Evolutionary conservation across 2,329 filamentous ascomycete species (phyloP), one percentile per base, ranked within the genome.

Genomic region (Fusarium irregulare): DNA sequence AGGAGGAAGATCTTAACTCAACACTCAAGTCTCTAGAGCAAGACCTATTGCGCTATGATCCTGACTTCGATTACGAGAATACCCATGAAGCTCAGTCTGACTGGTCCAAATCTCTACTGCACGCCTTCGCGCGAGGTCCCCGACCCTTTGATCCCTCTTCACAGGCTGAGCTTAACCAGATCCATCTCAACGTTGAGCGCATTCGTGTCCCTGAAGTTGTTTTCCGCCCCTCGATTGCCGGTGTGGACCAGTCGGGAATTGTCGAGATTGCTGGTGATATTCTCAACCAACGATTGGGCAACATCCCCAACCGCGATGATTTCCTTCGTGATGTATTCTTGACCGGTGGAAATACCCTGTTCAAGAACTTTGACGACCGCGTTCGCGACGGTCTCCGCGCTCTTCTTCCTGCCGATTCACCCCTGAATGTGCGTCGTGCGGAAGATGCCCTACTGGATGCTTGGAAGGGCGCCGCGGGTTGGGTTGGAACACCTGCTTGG

Each of bases 141-240:
- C 92, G 93, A 73, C 93, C 95, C 1, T 97, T 94, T 71, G 92
- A 98, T 72, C 83, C 90, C 0, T 89, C 93, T 59, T 92, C 90
- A 60, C 92, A 96, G 73, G 89, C 90, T 20, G 84, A 99, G 81
- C 89, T 89, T 20, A 90, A 94, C 79, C 95, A 98, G 80, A 84
- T 99, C 54, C 96, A 99, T 79, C 89, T 99, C 69, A 99, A 99
- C 79, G 93, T 99, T 56, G 94, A 98, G 84, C 91, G 95, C 59
- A 97, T 98, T 79, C 92, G 94, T 53, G 93, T 97, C 4, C 94
- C 94, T 5, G 95, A 98, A 82, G 91, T 98, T 11, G 87, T 97
- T 20, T 98, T 98, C 83, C 93, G 97, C 77, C 95, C 94, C 1
- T 91, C 91, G 18, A 97, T 98, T 76, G 94, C 94, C 0, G 94